Percentiles rank a stretch among this genome's conserved stretches.
These are phyloP conservation scores for Blastobotrys indianensis DNA, from an alignment of 1,139 yeast species.

Conservation along the genomic window DNA sequence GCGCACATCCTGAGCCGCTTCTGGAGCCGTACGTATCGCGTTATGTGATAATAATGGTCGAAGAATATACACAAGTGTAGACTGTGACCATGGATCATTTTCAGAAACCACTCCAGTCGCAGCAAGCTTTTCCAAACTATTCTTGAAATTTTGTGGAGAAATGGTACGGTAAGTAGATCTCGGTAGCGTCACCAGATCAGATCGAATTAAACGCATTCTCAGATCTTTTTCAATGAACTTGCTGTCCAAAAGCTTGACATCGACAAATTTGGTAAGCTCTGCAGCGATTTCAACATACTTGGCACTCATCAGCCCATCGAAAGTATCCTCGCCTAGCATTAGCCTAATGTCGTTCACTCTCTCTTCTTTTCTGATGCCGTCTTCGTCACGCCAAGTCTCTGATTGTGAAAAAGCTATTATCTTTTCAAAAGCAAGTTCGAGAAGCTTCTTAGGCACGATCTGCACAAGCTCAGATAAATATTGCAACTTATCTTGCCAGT, in stretches of 20 bases:
- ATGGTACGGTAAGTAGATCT: not conserved
- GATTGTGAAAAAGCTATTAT: too few species aligned
- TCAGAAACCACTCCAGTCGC: not conserved
- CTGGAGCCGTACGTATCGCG: not conserved
- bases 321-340: not conserved
- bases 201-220: too few species aligned
- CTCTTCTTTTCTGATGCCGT: too few species aligned
- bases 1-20: slow-evolving; percentile 5
- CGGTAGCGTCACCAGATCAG: too few species aligned
- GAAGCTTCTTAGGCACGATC: not conserved
- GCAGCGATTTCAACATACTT: slow-evolving; percentile 5
- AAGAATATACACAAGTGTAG: not conserved
- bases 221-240: not conserved
- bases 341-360: too few species aligned
- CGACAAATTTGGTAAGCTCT: slow-evolving; percentile 10
- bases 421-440: not conserved
- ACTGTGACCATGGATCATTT: not conserved
- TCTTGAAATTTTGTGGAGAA: not conserved
- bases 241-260: not conserved
- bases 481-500: slow-evolving; percentile 9
- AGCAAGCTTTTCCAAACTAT: not conserved
- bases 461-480: slow-evolving; percentile 7
- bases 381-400: too few species aligned
- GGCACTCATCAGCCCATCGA: not conserved
- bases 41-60: not conserved